These are phyloP conservation scores for Hypomyces rosellus DNA, from an alignment of 2,329 filamentous ascomycete genomes.

Conservation along the genomic window DNA sequence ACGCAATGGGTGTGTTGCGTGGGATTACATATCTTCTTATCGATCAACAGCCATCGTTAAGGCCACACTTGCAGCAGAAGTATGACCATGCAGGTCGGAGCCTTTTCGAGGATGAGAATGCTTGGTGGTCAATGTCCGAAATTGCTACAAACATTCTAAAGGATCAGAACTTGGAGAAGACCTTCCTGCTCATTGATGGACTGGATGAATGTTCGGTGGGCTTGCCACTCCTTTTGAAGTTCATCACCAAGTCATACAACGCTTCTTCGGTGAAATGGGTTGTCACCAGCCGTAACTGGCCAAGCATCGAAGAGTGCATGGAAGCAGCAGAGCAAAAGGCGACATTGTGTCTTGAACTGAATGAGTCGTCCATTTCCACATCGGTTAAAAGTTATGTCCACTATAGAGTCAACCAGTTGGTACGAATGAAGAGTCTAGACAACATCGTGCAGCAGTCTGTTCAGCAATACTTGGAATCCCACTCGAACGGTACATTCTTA, in stretches of 20 bases:
- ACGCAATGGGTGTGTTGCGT: constrained; percentile 32
- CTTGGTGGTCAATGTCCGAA: constrained; percentile 27
- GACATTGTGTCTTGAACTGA: constrained; percentile 13
- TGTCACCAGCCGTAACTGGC: constrained; percentile 3
- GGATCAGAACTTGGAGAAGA: constrained; percentile 22
- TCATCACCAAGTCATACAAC: constrained; percentile 19
- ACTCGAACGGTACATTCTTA: constrained; percentile 29
- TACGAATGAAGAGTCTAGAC: constrained; percentile 10
- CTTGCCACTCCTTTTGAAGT: constrained; percentile 31
- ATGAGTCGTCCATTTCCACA: constrained; percentile 13
- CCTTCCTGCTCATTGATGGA: constrained; percentile 37
- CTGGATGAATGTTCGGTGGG: constrained; percentile 32
- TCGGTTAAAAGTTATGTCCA: background rate
- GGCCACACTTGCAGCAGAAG: constrained; percentile 26
- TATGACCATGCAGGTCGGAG: constrained; percentile 27
- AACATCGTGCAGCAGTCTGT: constrained; percentile 4
- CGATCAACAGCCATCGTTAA: constrained; percentile 23
- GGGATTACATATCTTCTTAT: constrained; percentile 37
- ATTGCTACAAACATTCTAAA: constrained; percentile 36
- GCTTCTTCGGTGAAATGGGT: background rate
- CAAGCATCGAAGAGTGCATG: constrained; percentile 12
- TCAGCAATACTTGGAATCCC: constrained; percentile 15
- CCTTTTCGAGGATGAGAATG: constrained; percentile 35
- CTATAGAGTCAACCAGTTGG: background rate
- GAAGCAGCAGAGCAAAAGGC: background rate